These are phyloP conservation scores for Cornus suecica DNA, from an alignment of 148 eudicot species.

Conservation along the genomic window DNA sequence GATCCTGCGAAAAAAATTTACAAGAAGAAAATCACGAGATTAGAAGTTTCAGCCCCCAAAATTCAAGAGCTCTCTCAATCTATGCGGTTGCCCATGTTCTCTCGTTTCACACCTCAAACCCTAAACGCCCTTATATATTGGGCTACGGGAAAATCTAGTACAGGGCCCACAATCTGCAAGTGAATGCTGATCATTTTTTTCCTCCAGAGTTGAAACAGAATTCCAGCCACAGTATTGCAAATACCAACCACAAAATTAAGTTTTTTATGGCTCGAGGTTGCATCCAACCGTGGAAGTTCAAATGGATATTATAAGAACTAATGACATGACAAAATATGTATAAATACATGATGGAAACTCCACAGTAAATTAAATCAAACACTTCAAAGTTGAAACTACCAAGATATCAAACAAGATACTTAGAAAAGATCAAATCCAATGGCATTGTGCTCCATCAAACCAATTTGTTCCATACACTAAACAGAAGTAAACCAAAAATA, in stretches of 20 bases:
- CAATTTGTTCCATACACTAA: neutral
- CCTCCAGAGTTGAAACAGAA: no score
- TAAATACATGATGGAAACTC: neutral
- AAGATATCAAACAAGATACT: neutral
- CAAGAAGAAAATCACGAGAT: no score
- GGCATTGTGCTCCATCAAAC: neutral
- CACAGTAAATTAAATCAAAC: neutral
- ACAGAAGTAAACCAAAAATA: neutral
- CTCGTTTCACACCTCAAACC: no score
- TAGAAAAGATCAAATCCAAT: neutral
- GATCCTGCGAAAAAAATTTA: no score
- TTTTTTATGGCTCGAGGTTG: conserved; percentile 2
- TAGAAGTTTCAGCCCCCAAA: no score
- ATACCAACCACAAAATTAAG: neutral
- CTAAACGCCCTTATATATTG: no score
- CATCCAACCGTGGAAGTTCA: neutral
- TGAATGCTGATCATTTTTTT: no score
- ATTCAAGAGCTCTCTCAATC: no score
- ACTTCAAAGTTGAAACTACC: neutral
- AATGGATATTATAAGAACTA: neutral
- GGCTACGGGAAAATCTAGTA: no score
- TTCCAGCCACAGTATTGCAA: neutral
- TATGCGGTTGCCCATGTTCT: no score
- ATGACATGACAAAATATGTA: neutral
- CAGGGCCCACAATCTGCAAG: no score